Evolutionary conservation across 192 early-diverging fungal species (phyloP).

Genomic region (Coemansia sp.): DNA sequence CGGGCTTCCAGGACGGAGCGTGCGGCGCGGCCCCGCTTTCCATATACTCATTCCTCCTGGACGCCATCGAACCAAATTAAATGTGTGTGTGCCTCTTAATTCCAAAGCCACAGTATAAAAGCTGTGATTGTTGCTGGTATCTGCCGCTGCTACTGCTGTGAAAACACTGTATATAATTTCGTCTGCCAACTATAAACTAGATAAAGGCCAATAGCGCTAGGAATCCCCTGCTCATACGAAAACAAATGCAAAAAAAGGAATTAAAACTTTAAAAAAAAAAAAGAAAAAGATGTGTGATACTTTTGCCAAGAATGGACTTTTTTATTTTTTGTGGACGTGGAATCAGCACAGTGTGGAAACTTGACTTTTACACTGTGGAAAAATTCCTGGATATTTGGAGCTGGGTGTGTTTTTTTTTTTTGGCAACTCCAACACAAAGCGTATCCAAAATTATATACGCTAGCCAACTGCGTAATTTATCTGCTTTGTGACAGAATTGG

Average conservation of each 20-base stretch:
- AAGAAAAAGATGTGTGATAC: neutral
- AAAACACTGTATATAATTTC: neutral
- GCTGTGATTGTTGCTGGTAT: no score
- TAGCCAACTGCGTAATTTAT: no score
- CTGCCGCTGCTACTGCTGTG: neutral
- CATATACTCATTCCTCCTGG: constrained; percentile 3
- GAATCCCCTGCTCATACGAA: neutral
- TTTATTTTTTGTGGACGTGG: no score
- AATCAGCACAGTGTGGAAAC: no score
- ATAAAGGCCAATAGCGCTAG: neutral
- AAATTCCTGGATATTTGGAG: no score
- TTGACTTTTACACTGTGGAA: no score
- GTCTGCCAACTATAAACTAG: neutral
- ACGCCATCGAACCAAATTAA: constrained; percentile 7
- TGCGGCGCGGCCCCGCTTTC: constrained; percentile 1
- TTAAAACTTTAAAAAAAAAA: constrained; percentile 5
- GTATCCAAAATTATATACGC: no score
- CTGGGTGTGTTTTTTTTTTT: no score
- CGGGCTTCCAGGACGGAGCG: constrained; percentile 35
- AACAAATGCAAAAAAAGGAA: neutral
- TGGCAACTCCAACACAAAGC: no score
- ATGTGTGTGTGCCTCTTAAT: neutral
- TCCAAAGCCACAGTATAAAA: neutral
- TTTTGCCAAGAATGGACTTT: constrained; percentile 3
- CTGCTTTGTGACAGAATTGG: no score